Evolutionary conservation across 768 basidiomycete species (phyloP).

Genomic region (Trametes cinnabarina): DNA sequence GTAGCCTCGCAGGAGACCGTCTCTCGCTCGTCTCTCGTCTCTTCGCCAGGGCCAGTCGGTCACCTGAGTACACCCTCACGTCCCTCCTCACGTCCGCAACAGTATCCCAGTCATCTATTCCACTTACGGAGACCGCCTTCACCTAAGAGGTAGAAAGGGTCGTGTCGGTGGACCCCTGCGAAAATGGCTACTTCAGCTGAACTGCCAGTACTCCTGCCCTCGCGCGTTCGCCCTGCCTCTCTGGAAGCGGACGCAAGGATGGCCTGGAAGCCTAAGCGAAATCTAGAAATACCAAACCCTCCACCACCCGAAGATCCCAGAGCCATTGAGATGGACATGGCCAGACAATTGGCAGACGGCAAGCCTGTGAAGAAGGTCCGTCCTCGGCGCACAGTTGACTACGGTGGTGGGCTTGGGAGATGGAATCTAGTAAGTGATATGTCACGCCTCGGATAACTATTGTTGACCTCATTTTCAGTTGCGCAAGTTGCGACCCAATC

Average conservation of each 20-base stretch:
- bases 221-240: neutral
- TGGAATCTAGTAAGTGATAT: slow-evolving; percentile 83
- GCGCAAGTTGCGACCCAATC: slow-evolving; percentile 76
- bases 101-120: too few relatives aligned
- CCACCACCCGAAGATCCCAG: slow-evolving; percentile 80
- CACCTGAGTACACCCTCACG: too few relatives aligned
- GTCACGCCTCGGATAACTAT: neutral
- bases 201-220: slow-evolving; percentile 14
- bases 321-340: slow-evolving; percentile 72
- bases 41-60: too few relatives aligned
- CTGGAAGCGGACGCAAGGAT: neutral
- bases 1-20: too few relatives aligned
- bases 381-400: slow-evolving; percentile 93
- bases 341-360: slow-evolving; percentile 70
- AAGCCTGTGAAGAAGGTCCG: slow-evolving; percentile 87
- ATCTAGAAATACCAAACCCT: slow-evolving; percentile 67
- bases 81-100: too few relatives aligned
- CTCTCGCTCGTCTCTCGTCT: too few relatives aligned
- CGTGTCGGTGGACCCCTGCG: too few relatives aligned
- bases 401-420: slow-evolving; percentile 82
- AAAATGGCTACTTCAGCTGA: slow-evolving; percentile 1
- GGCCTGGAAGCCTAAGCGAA: slow-evolving; percentile 76
- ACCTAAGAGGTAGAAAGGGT: too few relatives aligned
- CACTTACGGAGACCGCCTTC: too few relatives aligned
- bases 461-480: slow-evolving; percentile 39